Conservation (phyloP, 192 early-diverging fungal genomes). For the Linnemannia hyalina region DNA sequence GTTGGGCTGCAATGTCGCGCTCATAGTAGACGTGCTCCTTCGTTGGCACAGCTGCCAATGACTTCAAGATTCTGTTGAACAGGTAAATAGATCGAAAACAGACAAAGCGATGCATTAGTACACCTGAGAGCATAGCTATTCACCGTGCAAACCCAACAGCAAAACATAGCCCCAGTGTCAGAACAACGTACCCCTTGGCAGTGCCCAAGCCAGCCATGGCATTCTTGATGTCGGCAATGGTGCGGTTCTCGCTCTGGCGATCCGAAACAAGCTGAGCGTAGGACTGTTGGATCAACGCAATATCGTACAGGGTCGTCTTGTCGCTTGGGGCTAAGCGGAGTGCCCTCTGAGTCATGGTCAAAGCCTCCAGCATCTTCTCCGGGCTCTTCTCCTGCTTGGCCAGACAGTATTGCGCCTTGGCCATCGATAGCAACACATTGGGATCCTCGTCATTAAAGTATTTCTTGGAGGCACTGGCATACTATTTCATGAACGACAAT, state of each 20-base stretch:
- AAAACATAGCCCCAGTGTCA: slow-evolving; percentile 20
- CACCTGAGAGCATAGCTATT: background rate
- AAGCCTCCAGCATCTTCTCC: slow-evolving; percentile 68
- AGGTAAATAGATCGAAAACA: slow-evolving; percentile 16
- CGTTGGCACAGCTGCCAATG: slow-evolving; percentile 57
- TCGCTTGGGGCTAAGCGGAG: slow-evolving; percentile 65
- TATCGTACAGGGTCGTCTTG: slow-evolving; percentile 70
- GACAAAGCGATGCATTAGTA: slow-evolving; percentile 9
- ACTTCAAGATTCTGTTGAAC: slow-evolving; percentile 37
- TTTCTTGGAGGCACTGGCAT: slow-evolving; percentile 73
- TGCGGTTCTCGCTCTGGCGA: slow-evolving; percentile 71
- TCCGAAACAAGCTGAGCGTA: slow-evolving; percentile 86
- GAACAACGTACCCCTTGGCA: slow-evolving; percentile 37
- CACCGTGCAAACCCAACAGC: slow-evolving; percentile 1
- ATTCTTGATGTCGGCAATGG: slow-evolving; percentile 66
- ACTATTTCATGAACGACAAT: slow-evolving; percentile 52
- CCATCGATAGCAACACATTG: slow-evolving; percentile 67
- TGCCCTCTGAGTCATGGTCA: slow-evolving; percentile 66
- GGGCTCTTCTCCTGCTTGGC: slow-evolving; percentile 76
- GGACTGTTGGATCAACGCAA: slow-evolving; percentile 88
- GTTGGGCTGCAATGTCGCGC: slow-evolving; percentile 71
- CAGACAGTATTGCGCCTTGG: slow-evolving; percentile 68
- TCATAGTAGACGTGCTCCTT: slow-evolving; percentile 70
- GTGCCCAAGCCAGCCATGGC: slow-evolving; percentile 73
- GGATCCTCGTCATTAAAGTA: slow-evolving; percentile 64